Evolutionary conservation across 768 basidiomycete species (phyloP), one percentile per base, ranked within the genome.

Genomic region (Serendipita sp.): DNA sequence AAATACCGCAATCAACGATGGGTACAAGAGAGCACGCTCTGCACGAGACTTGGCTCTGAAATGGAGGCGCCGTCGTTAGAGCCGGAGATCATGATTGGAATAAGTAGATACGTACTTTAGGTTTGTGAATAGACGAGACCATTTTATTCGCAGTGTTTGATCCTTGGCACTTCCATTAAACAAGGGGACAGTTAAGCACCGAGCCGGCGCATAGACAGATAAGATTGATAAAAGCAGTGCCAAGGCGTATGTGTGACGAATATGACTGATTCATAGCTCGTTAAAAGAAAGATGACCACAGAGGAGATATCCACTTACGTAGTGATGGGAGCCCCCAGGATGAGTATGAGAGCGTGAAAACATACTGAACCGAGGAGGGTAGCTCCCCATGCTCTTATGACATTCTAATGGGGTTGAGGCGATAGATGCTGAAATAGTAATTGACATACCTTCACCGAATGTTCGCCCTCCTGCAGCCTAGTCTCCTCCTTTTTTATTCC

Each of bases 41-140:
- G 88, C 70, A 2, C 84, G 78, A n/a, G 81, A 84, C 67, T 77
- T 80, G 23, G 76, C 73, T 43, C 83, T 86, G 67, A 1, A 23
- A 23, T 23, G 23, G 0, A 23, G 23, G 23, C 23, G 23, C 23
- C 23, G 23, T 23, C 23, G 23, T 23, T 23, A 23, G 23, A 23
- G 23, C 23, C 1, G 15, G 23, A 23, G 27, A 31, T 44, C 50
- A 15, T 18, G 16, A 40, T 8, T 31, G 52, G 65, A 15, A 34
- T 6, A n/a, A 16, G 16, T 62, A 65, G 29, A 40, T 2, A 84
- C 91, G 72, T 70, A 95, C 93, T 81, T 79, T 66, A 88, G 75
- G 67, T 92, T 87, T 55, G 81, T 87, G 70, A 94, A 93, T 44
- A 97, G 76, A 60, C 88, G 80, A 27, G 82, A 78, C 86, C 90